phyloP scores from a whole-genome alignment of 73 alveolate genomes.

The Halteria grandinella region DNA sequence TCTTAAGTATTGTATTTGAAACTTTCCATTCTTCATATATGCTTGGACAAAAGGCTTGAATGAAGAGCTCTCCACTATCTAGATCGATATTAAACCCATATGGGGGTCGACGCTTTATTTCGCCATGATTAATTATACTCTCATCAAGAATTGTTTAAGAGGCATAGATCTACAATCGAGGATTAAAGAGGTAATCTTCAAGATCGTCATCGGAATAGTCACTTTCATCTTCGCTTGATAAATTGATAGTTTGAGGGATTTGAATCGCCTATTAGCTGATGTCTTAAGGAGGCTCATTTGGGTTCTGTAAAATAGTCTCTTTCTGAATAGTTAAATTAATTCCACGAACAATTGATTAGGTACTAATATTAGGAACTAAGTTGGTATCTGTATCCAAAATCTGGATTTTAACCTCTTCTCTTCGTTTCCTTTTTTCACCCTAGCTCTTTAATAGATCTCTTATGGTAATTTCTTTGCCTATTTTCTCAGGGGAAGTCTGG shows the following conservation, averaged over 20 bases:
- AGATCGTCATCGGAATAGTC: slow-evolving; percentile 1
- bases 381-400: background rate
- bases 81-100: too few species aligned
- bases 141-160: too few species aligned
- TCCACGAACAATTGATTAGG: background rate
- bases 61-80: too few species aligned
- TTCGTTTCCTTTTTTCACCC: background rate
- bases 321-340: background rate
- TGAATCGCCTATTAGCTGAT: too few species aligned
- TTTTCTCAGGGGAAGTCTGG: background rate
- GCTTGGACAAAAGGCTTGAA: too few species aligned
- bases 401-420: slow-evolving; percentile 2
- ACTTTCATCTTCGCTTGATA: background rate
- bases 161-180: too few species aligned
- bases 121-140: too few species aligned
- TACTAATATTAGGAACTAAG: background rate
- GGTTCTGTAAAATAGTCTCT: background rate
- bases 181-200: background rate
- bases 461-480: background rate
- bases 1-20: too few species aligned
- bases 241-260: too few species aligned
- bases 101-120: too few species aligned
- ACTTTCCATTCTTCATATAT: too few species aligned
- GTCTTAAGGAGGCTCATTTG: too few species aligned
- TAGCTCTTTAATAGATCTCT: background rate